Conservation (phyloP, 2,329 filamentous ascomycete species). For the Fusarium sp. region DNA sequence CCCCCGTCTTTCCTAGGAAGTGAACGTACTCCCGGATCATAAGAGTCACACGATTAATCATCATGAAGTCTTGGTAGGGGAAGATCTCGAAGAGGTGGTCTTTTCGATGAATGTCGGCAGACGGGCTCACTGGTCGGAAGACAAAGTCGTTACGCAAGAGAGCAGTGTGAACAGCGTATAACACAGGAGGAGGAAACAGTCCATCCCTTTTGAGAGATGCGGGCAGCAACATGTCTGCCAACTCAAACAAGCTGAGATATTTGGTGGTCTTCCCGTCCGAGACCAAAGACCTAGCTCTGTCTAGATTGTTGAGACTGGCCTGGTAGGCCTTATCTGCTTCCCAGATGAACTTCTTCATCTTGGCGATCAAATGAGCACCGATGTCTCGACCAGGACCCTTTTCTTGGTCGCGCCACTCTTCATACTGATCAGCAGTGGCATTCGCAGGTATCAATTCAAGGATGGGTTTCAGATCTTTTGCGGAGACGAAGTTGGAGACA, state of each 20-base stretch:
- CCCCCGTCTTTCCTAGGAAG: constrained; percentile 25
- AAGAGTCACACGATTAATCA: constrained; percentile 47
- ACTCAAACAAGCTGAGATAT: constrained; percentile 63
- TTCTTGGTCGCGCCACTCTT: constrained; percentile 47
- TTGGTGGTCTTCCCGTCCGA: constrained; percentile 51
- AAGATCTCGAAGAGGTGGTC: constrained; percentile 70
- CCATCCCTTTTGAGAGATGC: constrained; percentile 49
- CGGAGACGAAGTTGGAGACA: constrained; percentile 58
- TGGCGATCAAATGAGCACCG: constrained; percentile 57
- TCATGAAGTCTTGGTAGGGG: constrained; percentile 45
- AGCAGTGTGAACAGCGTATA: constrained; percentile 78
- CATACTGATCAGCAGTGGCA: constrained; percentile 46
- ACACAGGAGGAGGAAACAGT: constrained; percentile 58
- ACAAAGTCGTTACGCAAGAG: constrained; percentile 68
- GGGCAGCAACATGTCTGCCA: constrained; percentile 59
- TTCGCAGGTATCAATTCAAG: constrained; percentile 47
- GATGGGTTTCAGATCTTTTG: constrained; percentile 55
- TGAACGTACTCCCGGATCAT: constrained; percentile 51
- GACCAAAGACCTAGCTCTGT: constrained; percentile 57
- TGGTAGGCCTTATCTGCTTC: constrained; percentile 60
- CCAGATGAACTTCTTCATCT: constrained; percentile 60
- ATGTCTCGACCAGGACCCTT: constrained; percentile 58
- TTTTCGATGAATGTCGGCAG: constrained; percentile 60
- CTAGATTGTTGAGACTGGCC: constrained; percentile 59
- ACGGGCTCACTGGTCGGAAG: constrained; percentile 65